Evolutionary conservation across 352 stramenopile species (phyloP), one percentile per base, ranked within the genome.

Genomic region (Lagenidium giganteum): DNA sequence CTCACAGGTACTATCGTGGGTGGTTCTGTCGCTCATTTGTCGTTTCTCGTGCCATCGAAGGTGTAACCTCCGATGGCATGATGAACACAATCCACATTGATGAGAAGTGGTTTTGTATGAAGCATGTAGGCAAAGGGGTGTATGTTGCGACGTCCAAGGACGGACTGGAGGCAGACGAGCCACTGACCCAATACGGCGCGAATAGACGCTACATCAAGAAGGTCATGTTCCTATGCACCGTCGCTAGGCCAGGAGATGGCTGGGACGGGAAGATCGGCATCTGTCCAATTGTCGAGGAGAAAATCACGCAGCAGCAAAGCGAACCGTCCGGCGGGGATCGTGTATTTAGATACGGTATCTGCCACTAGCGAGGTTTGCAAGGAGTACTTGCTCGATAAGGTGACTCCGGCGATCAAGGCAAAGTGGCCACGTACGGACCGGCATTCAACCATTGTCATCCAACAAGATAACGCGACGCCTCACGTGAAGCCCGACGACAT

Each of bases 401-500:
- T 66, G 1, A 59, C 64, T n/a, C 51, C 51, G 3, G 38, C 54
- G 0, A 64, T 60, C 34, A 62, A 65, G 42, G 42, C 44, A 16
- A 21, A 40, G 9, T 60, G 35, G 41, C 47, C 57, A 18, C 20
- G 22, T 0, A 18, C 17, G 3, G 45, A 55, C 3, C 48, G 36
- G 17, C 8, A 18, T 16, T 31, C 35, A 13, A 31, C 27, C 4
- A 69, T 59, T 8, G 42, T 31, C 13, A 54, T 66, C 11, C 57
- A 68, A 23, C 47, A 66, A 32, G 54, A 72, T 26, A 69, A 72
- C n/a, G 47, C 50, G 1, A 48, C 26, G 1, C 46, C 50, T 1
- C 54, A 68, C 35, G 48, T 56, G 8, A 9, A 30, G 4, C 21
- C 33, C 8, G 8, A 38, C n/a, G 62, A 68, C 21, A 16, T 30